Evolutionary conservation across 1,284 basidiomycete genomes (phyloP), one percentile per base, ranked within the genome.

Genomic region (Trametes polyzona): DNA sequence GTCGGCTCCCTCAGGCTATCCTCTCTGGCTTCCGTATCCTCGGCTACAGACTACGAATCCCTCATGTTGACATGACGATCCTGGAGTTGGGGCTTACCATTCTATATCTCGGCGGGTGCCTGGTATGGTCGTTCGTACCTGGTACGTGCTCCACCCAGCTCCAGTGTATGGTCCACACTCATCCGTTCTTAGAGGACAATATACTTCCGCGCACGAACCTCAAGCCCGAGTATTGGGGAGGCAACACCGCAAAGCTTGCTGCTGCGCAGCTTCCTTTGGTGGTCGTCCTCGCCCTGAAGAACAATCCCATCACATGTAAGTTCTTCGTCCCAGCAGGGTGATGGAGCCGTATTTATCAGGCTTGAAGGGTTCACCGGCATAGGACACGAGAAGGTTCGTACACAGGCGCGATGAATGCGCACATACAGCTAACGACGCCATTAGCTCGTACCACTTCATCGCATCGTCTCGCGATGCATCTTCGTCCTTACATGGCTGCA

Each of bases 301-400:
- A 78, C 68, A 78, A 75, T 54, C 50, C 75, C 40, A 70, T 78
- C 47, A 72, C 73, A 16, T 67, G 71, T 72, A 52, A 62, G 70
- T 66, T 4, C 10, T 6, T 19, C n/a, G n/a, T n/a, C n/a, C 12
- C 44, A 19, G 4, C 2, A 14, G 12, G 12, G 32, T 8, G 10
- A n/a, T 12, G 19, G 7, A 12, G 1, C 4, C 11, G 16, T 40
- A 5, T 9, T 19, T 21, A n/a, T 17, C 52, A 26, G 14, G 32
- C 37, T 11, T 43, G 19, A 53, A 75, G 73, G 69, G 57, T 54
- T 75, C 29, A 77, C 75, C 4, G 77, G 77, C n/a, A 63, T 78
- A 37, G 64, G 70, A n/a, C 76, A 78, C 57, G 74, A 78, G 55
- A 74, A 74, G 67, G 70, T 66, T 40, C 19, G 12, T 23, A 21